Percentiles rank a stretch among this genome's conserved stretches.
Evolutionary conservation across 331 rosid genomes (phyloP).

Genomic region (Dryas integrifolia): DNA sequence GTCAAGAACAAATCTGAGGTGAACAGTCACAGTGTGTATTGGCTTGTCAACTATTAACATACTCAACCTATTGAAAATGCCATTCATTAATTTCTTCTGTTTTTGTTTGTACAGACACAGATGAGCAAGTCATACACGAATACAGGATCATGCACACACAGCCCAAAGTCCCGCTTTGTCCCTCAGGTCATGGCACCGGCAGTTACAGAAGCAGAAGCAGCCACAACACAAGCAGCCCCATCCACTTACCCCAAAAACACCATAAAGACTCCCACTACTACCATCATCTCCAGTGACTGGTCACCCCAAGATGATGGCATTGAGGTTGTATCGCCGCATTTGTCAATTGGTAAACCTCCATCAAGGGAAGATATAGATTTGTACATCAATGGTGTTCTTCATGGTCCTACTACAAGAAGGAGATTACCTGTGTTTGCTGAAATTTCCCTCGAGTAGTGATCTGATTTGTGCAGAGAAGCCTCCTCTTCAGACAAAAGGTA

Average conservation of each 20-base stretch:
- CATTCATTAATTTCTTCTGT: slow-evolving; percentile 12
- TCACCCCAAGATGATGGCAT: slow-evolving; percentile 72
- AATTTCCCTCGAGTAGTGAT: slow-evolving; percentile 26
- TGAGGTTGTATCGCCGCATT: slow-evolving; percentile 35
- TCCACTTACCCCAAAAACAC: slow-evolving; percentile 18
- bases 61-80: neutral
- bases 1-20: slow-evolving; percentile 51
- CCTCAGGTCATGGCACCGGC: slow-evolving; percentile 24
- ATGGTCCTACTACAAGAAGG: slow-evolving; percentile 26
- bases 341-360: slow-evolving; percentile 29
- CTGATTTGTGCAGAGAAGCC: slow-evolving; percentile 15
- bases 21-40: slow-evolving; percentile 14
- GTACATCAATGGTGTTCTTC: slow-evolving; percentile 29
- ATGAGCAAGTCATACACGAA: slow-evolving; percentile 21
- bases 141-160: slow-evolving; percentile 23
- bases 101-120: slow-evolving; percentile 33
- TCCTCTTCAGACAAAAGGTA: slow-evolving; percentile 19
- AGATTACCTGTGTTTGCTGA: slow-evolving; percentile 46
- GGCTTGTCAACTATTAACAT: neutral
- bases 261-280: slow-evolving; percentile 6
- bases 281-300: slow-evolving; percentile 39
- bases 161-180: slow-evolving; percentile 31
- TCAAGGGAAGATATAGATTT: slow-evolving; percentile 45
- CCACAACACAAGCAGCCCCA: slow-evolving; percentile 30
- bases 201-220: neutral